Base-by-base conservation (phyloP, 1,284 basidiomycete genomes). In the Tylopilus sp. region DNA sequence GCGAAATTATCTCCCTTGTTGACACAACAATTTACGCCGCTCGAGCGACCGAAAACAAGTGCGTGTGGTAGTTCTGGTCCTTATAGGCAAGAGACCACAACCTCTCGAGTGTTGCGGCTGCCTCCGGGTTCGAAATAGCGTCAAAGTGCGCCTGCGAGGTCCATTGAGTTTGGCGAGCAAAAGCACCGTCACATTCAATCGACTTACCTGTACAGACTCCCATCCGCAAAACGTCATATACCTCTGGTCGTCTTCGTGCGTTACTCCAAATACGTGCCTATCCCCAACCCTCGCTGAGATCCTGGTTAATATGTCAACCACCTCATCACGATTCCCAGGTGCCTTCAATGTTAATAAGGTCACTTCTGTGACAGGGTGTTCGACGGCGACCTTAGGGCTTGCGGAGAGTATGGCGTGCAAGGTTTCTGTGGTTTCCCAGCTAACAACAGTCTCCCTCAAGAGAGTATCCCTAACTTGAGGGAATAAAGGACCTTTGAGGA, bases 331-430 rank as follows among this genome's bases (percentile, higher is more conserved):
- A 53, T 76, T 58, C 54, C 65, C 74, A 2, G 76, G 61, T 4
- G 62, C 54, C 29, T 77, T 79, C 39, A 79, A 52, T 3, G 70
- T 63, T 33, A 73, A 15, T 22, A 22, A 47, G 44, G 44, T 22
- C 8, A 47, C 44, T 19, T 22, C 44, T 16, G 44, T 47, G 44
- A 47, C 18, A n/a, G 18, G 44, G 13, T 22, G 19, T 22, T 22
- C 19, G 18, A 76, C 44, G 5, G 66, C 66, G 58, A 61, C 32
- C 16, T 63, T 57, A 19, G 64, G 61, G 44, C 16, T n/a, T 2
- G 29, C 58, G 5, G 68, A 71, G 57, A 78, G 76, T 22, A 56
- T n/a, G 53, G 77, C 65, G 36, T 76, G 74, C 67, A 67, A 57
- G 74, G 36, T 36, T 36, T 74, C 7, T 67, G 65, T n/a, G 19